Base-by-base conservation (phyloP, 768 basidiomycete species). In the Tephrocybe sp. region DNA sequence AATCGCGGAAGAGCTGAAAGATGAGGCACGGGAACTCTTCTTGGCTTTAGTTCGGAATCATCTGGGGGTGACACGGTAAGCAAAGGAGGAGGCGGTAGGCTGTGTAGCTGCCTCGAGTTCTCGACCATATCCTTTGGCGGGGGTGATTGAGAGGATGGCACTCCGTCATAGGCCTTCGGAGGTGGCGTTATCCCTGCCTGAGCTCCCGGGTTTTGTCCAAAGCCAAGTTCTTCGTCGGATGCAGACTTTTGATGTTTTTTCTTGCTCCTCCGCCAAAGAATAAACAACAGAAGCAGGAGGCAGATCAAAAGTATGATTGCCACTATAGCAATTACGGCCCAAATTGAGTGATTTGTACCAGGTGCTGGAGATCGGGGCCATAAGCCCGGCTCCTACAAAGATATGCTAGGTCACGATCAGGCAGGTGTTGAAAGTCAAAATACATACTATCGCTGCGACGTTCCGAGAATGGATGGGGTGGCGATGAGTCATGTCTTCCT, bases 151-250 rank as follows among this genome's bases (percentile, higher is more conserved):
- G 50, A 48, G 27, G 33, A 41, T n/a, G 36, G 24, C 5, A 40
- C 37, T 33, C 49, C 46, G 36, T 51, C 41, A 27, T 55, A 55
- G 29, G 41, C 29, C 23, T 27, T 55, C 27, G 49, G 45, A 29
- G 49, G 54, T 12, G 19, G 25, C 19, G 22, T 24, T 37, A 55
- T 11, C 29, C 25, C 21, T 10, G 49, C 34, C 36, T 47, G 54
- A 11, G 30, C 45, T 16, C 16, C 39, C 22, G 27, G 45, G 30
- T 55, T 33, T 22, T 41, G 33, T 50, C 54, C 54, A 16, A 55
- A 55, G 22, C 54, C 49, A 24, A 44, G 42, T 48, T 55, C 54
- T 42, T 43, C 49, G 23, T 55, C 53, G 4, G 45, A 25, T 18
- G 24, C 36, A 1, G 49, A 23, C 33, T 47, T 39, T 9, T 34